Base-by-base conservation (phyloP, 768 basidiomycete genomes). In the Tulasnella sp. region DNA sequence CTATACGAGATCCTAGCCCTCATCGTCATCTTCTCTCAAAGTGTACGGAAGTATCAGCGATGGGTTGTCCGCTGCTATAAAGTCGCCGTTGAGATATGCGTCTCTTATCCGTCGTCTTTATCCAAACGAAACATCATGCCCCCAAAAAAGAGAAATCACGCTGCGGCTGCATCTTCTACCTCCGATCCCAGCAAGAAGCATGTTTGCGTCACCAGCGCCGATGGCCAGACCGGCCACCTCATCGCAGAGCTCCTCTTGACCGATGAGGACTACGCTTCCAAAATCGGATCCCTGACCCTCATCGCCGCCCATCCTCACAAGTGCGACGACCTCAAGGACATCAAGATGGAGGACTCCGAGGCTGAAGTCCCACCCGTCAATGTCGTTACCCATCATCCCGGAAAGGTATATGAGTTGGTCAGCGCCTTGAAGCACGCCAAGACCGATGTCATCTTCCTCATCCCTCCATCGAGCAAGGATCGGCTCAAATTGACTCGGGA, bases 151-250 rank as follows among this genome's bases (percentile, higher is more conserved):
- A 38, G 34, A 38, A 38, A 38, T 15, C 34, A 38, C 34, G 7
- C 34, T 5, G 34, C 34, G 15, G 7, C 34, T 38, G 34, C 34
- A n/a, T n/a, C n/a, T n/a, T n/a, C n/a, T n/a, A n/a, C n/a, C 15
- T 7, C 5, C 15, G 15, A 38, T 5, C 34, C 34, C 34, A 38
- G 15, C 34, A 38, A 38, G 15, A 38, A 38, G 34, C 5, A 38
- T 15, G 34, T 15, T 7, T 63, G 61, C 65, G 62, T 71, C 60
- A 70, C 69, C 19, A 62, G 69, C 43, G 68, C 65, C 30, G 68
- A 70, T 22, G 70, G 69, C 60, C 68, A 71, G 64, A 70, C 66
- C 24, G 68, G 66, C 38, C 66, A 63, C 44, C 66, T 66, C 61
- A 59, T 71, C 55, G 60, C 63, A 45, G 69, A 71, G 41, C 65